These are phyloP conservation scores for Talaromyces sp. DNA, from an alignment of 2,329 filamentous ascomycete species.

Conservation along the genomic window DNA sequence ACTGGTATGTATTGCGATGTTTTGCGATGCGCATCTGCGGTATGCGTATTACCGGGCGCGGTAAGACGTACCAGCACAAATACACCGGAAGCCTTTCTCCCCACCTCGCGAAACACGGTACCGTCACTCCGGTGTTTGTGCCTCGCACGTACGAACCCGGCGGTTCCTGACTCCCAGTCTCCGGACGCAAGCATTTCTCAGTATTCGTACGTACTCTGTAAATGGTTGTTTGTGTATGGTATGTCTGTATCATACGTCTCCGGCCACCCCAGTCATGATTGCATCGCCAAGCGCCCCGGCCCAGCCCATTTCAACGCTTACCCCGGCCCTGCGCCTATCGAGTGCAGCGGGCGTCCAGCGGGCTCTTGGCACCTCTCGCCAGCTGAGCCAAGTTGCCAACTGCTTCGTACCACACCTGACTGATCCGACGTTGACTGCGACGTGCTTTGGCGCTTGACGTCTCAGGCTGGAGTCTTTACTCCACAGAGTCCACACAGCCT, in stretches of 20 bases:
- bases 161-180: no score
- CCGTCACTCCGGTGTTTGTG: no score
- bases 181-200: no score
- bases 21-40: background rate
- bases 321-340: no score
- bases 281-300: background rate
- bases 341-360: no score
- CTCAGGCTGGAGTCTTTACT: background rate
- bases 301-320: no score
- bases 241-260: background rate
- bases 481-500: background rate
- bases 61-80: background rate
- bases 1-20: no score
- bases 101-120: no score
- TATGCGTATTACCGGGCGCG: background rate
- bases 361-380: no score
- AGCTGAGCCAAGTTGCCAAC: no score
- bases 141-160: no score
- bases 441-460: background rate
- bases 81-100: background rate
- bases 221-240: background rate
- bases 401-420: background rate
- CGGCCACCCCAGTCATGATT: no score
- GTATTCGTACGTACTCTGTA: background rate
- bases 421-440: background rate